Conservation (phyloP, 306 rosid species). For the Pyrus betulifolia region DNA sequence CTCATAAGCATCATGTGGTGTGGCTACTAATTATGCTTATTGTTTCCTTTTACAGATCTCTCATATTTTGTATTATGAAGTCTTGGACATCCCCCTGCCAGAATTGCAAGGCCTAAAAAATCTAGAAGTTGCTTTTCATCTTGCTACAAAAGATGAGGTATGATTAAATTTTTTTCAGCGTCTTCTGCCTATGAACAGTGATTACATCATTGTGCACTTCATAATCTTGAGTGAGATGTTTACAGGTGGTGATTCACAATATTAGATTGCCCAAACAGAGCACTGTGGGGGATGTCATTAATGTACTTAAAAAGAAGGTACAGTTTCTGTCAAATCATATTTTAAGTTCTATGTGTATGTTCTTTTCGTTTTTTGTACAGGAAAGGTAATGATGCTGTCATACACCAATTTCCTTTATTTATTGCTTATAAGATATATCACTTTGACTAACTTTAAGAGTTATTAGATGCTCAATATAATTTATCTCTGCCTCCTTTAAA, state of each 20-base stretch:
- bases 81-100: slow-evolving; percentile 80
- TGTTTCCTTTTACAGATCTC: slow-evolving; percentile 44
- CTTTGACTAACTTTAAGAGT: no score
- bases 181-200: neutral
- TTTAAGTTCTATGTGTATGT: neutral
- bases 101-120: slow-evolving; percentile 71
- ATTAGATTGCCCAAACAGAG: slow-evolving; percentile 76
- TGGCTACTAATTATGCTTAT: slow-evolving; percentile 8
- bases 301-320: slow-evolving; percentile 64
- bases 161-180: neutral
- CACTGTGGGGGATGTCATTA: slow-evolving; percentile 64
- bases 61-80: slow-evolving; percentile 70
- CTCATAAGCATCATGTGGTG: neutral
- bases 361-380: neutral
- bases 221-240: slow-evolving; percentile 10
- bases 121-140: slow-evolving; percentile 76
- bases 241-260: slow-evolving; percentile 65
- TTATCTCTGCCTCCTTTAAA: neutral
- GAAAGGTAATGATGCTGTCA: no score
- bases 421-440: neutral
- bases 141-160: slow-evolving; percentile 77
- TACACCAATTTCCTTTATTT: neutral
- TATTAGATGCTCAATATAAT: neutral
- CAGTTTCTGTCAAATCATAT: neutral
- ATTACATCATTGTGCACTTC: neutral